A percentile compares a stretch with the other conserved stretches of the same genome.
Evolutionary conservation across 108 stramenopile genomes (phyloP).

Genomic region (Fragilariopsis cylindrus): DNA sequence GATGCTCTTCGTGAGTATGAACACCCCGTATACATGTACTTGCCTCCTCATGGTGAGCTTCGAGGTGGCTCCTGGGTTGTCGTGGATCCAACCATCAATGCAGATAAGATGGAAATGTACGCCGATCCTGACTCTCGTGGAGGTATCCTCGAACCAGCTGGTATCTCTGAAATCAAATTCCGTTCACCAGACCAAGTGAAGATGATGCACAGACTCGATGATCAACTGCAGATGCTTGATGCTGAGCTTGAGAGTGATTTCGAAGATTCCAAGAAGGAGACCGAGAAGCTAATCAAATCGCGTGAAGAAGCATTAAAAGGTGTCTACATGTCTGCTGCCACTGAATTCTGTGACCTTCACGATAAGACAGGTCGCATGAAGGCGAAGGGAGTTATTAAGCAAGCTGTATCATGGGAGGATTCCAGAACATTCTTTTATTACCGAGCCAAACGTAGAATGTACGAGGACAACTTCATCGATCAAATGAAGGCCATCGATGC

Average conservation of each 20-base stretch:
- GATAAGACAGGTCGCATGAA: conserved; percentile 98
- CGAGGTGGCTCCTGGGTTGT: conserved; percentile 99
- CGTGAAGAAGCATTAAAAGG: conserved; percentile 91
- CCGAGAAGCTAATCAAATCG: conserved; percentile 85
- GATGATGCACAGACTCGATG: conserved; percentile 90
- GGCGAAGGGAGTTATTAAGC: conserved; percentile 96
- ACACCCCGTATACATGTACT: conserved; percentile 97
- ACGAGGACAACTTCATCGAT: conserved; percentile 80
- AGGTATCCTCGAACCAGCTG: conserved; percentile 97
- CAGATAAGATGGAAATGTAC: conserved; percentile 98
- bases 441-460: conserved; percentile 91
- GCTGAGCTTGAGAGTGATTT: conserved; percentile 77
- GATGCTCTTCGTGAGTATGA: conserved; percentile 96
- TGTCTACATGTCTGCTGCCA: conserved; percentile 94
- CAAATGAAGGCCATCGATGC: conserved; percentile 59
- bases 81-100: conserved; percentile 97
- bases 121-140: conserved; percentile 96
- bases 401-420: conserved; percentile 88
- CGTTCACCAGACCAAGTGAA: conserved; percentile 79
- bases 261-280: conserved; percentile 71
- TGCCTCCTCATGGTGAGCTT: conserved; percentile 96
- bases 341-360: conserved; percentile 97
- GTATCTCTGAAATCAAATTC: conserved; percentile 99
- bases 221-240: conserved; percentile 86
- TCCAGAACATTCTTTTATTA: conserved; percentile 96